phyloP scores from a whole-genome alignment of 768 basidiomycete genomes.

The Amylocystis lapponica region DNA sequence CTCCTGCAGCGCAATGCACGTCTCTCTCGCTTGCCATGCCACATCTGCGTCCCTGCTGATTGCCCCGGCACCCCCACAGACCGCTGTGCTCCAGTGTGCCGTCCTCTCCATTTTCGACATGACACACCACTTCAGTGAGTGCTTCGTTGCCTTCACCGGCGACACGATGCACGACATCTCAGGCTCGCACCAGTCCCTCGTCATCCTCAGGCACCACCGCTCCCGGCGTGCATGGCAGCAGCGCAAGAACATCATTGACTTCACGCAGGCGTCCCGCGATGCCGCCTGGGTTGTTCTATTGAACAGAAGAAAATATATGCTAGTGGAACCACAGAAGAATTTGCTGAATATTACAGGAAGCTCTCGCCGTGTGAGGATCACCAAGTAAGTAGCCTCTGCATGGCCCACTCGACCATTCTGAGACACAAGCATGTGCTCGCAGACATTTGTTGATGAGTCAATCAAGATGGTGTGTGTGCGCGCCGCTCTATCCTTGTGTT shows the following conservation, averaged over 20 bases:
- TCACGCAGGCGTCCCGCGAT: slow-evolving; percentile 37
- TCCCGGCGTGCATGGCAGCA: slow-evolving; percentile 53
- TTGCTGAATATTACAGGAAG: no score
- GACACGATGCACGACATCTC: slow-evolving; percentile 54
- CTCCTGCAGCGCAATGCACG: slow-evolving; percentile 57
- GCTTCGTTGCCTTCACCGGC: slow-evolving; percentile 54
- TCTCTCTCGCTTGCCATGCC: neutral
- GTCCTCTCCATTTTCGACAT: slow-evolving; percentile 70
- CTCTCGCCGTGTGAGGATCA: no score
- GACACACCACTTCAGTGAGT: slow-evolving; percentile 59
- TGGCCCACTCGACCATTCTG: no score
- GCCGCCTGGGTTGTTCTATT: no score
- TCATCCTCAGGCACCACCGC: slow-evolving; percentile 53
- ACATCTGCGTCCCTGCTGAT: neutral
- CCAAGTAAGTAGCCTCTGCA: no score
- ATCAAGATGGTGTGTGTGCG: no score
- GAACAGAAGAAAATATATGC: no score
- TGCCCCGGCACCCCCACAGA: slow-evolving; percentile 34
- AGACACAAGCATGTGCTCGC: no score
- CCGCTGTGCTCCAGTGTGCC: slow-evolving; percentile 56
- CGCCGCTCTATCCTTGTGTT: no score
- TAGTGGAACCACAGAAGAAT: no score
- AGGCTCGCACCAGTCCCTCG: slow-evolving; percentile 41
- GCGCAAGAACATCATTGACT: slow-evolving; percentile 55
- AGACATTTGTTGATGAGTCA: no score